phyloP scores from a whole-genome alignment of 2,329 filamentous ascomycete genomes.

The Myotisia sp. region DNA sequence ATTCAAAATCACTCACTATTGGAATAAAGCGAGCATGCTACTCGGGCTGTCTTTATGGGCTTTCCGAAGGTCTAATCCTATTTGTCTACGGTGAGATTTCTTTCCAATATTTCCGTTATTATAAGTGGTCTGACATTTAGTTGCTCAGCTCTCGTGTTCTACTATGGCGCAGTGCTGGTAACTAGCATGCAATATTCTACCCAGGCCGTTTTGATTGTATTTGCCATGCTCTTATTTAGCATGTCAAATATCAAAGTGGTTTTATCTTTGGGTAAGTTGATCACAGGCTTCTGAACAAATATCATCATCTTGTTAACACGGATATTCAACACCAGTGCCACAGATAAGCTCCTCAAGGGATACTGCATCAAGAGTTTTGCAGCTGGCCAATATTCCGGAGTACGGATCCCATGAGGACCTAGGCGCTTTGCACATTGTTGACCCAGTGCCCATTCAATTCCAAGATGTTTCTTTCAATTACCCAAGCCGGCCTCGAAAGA shows the following conservation, averaged over 20 bases:
- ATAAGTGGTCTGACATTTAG: conserved; percentile 9
- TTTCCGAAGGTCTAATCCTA: conserved; percentile 58
- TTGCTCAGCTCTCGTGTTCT: conserved; percentile 58
- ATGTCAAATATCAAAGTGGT: conserved; percentile 58
- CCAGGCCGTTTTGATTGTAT: conserved; percentile 53
- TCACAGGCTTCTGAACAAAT: background rate
- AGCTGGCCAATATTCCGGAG: conserved; percentile 48
- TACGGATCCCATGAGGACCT: conserved; percentile 43
- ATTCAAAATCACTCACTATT: conserved; percentile 39
- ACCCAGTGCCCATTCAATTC: conserved; percentile 43
- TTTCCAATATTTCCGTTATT: background rate
- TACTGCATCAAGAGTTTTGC: conserved; percentile 58
- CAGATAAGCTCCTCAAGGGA: conserved; percentile 63
- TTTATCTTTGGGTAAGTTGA: conserved; percentile 43
- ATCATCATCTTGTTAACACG: conserved; percentile 4
- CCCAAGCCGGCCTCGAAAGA: conserved; percentile 39
- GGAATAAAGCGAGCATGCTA: conserved; percentile 54
- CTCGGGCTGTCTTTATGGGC: conserved; percentile 57
- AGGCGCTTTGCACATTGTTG: conserved; percentile 32
- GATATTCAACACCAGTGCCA: conserved; percentile 39
- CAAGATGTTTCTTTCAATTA: conserved; percentile 57
- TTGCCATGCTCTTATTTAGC: conserved; percentile 72
- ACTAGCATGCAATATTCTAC: conserved; percentile 37
- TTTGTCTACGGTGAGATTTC: conserved; percentile 44
- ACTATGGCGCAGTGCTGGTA: conserved; percentile 58